Evolutionary conservation across 208 protist genomes (phyloP).

Genomic region (Trypanosoma mega): DNA sequence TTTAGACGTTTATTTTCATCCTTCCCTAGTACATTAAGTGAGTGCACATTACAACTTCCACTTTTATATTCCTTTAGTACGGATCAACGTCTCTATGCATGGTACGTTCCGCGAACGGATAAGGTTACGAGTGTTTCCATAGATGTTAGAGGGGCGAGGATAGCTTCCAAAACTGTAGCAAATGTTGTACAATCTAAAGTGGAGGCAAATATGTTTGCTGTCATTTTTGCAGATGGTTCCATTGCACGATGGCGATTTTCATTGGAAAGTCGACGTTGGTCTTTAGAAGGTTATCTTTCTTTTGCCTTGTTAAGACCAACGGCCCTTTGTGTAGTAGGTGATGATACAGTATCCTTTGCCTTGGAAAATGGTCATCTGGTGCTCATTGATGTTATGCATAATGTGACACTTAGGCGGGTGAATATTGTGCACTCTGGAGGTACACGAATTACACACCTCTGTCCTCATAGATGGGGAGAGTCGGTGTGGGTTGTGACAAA

Average conservation of each 20-base stretch:
- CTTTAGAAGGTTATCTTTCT: conserved; percentile 42
- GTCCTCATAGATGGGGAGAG: conserved; percentile 57
- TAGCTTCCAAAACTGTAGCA: conserved; percentile 50
- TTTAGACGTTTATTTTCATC: conserved; percentile 79
- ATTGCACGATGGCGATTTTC: conserved; percentile 70
- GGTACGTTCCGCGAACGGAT: conserved; percentile 49
- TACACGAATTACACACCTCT: conserved; percentile 70
- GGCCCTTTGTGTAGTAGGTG: conserved; percentile 35
- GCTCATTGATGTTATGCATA: conserved; percentile 62
- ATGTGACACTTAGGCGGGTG: conserved; percentile 50
- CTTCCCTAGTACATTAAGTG: conserved; percentile 21
- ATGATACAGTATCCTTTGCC: conserved; percentile 53
- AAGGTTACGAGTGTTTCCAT: conserved; percentile 48
- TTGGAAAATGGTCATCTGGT: conserved; percentile 71
- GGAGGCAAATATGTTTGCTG: conserved; percentile 49
- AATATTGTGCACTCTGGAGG: conserved; percentile 73
- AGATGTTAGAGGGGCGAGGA: conserved; percentile 72
- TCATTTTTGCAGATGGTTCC: conserved; percentile 77
- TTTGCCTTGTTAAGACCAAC: conserved; percentile 46
- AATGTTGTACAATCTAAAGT: conserved; percentile 65
- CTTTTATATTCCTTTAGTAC: conserved; percentile 79
- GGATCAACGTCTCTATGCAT: conserved; percentile 74
- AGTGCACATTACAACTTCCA: conserved; percentile 28
- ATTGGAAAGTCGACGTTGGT: conserved; percentile 46
- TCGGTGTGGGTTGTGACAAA: conserved; percentile 77